Conservation (phyloP, 768 basidiomycete genomes). For the Exidia glandulosa region DNA sequence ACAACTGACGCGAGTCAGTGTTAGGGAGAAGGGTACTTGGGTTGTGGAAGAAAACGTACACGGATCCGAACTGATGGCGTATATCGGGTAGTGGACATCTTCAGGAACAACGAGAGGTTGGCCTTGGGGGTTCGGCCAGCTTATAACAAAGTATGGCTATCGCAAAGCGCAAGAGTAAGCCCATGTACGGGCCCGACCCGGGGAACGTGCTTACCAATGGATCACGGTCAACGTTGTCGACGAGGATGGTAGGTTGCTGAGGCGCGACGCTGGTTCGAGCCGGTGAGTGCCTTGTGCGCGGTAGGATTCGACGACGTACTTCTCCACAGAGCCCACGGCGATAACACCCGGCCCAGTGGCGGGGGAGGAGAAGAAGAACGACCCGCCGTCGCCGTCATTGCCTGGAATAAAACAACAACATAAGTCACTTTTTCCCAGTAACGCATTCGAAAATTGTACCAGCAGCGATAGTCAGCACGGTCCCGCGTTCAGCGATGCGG, state of each 20-base stretch:
- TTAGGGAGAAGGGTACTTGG: constrained; percentile 12
- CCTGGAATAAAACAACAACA: constrained; percentile 9
- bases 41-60: background rate
- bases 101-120: too few relatives aligned
- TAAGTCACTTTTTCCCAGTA: background rate
- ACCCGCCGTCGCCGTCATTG: constrained; percentile 39
- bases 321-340: constrained; percentile 12
- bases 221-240: too few relatives aligned
- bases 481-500: constrained; percentile 44
- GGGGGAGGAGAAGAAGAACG: constrained; percentile 26
- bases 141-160: too few relatives aligned
- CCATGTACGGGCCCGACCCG: too few relatives aligned
- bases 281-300: background rate
- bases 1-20: constrained; percentile 12
- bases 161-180: too few relatives aligned
- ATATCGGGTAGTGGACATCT: too few relatives aligned
- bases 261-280: background rate
- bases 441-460: constrained; percentile 11
- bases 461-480: constrained; percentile 51
- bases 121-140: too few relatives aligned
- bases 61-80: too few relatives aligned
- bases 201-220: too few relatives aligned
- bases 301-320: background rate
- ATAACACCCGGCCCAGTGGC: background rate
- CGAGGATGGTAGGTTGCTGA: too few relatives aligned